phyloP scores from a whole-genome alignment of 2,329 filamentous ascomycete genomes.

The Fusarium musae region DNA sequence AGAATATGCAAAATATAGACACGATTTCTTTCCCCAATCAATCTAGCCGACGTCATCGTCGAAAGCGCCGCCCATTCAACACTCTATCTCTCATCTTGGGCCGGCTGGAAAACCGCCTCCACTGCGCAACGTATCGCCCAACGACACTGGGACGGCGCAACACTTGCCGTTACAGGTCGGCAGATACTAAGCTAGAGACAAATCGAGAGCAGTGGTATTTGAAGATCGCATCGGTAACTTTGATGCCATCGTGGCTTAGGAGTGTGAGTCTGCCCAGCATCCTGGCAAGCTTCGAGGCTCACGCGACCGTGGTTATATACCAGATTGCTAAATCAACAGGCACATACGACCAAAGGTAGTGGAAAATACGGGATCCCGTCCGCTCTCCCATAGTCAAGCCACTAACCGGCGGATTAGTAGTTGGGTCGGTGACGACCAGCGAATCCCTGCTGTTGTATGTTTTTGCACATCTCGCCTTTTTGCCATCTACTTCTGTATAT shows the following conservation, averaged over 20 bases:
- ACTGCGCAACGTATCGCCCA: background rate
- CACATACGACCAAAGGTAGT: slow-evolving; percentile 7
- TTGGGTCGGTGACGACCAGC: slow-evolving; percentile 1
- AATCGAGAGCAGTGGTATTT: background rate
- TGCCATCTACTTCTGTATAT: too few relatives aligned
- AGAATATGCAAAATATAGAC: background rate
- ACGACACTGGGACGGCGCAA: background rate
- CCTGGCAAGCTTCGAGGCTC: rapidly evolving
- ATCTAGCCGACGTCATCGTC: background rate
- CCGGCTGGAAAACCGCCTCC: background rate
- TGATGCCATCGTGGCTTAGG: background rate
- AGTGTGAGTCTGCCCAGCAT: background rate
- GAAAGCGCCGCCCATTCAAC: background rate
- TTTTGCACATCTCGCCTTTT: background rate
- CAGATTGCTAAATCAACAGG: rapidly evolving
- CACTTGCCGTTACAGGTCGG: background rate
- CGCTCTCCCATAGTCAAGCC: background rate
- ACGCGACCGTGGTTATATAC: rapidly evolving
- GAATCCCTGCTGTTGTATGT: background rate
- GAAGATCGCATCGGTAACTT: background rate
- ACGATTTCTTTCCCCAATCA: background rate
- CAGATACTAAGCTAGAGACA: background rate
- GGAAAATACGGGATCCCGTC: slow-evolving; percentile 7
- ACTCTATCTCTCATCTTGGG: background rate
- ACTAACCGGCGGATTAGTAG: slow-evolving; percentile 7